phyloP scores from a whole-genome alignment of 306 rosid species.

The Mimosa bimucronata region DNA sequence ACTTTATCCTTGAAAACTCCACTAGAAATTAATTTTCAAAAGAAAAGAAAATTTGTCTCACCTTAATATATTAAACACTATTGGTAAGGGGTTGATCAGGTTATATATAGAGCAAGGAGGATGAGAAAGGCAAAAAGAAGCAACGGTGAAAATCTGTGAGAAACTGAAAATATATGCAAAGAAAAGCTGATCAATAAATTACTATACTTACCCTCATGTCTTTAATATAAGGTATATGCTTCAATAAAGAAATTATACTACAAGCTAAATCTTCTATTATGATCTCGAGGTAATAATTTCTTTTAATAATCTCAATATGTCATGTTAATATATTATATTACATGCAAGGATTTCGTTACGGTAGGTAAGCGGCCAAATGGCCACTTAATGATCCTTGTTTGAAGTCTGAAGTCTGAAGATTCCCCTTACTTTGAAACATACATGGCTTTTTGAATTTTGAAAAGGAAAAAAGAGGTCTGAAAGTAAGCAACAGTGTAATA shows the following conservation, averaged over 20 bases:
- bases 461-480: conserved; percentile 2
- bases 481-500: conserved; percentile 30
- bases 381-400: conserved; percentile 25
- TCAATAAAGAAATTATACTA: too few relatives aligned
- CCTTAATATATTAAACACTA: too few relatives aligned
- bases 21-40: too few relatives aligned
- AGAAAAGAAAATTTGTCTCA: not conserved
- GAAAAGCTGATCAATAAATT: not conserved
- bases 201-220: not conserved
- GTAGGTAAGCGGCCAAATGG: conserved; percentile 47
- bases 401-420: conserved; percentile 21
- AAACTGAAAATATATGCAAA: not conserved
- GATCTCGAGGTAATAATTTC: too few relatives aligned
- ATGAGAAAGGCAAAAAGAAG: not conserved
- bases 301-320: too few relatives aligned
- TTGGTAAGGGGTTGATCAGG: not conserved
- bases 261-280: too few relatives aligned
- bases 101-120: not conserved
- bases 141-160: not conserved
- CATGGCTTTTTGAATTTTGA: not conserved
- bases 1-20: too few relatives aligned
- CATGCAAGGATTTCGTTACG: conserved; percentile 38
- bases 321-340: conserved; percentile 7
- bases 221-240: too few relatives aligned
- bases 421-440: conserved; percentile 5